These are phyloP conservation scores for Epichloe brachyelytri DNA, from an alignment of 2,329 filamentous ascomycete genomes.

Conservation along the genomic window DNA sequence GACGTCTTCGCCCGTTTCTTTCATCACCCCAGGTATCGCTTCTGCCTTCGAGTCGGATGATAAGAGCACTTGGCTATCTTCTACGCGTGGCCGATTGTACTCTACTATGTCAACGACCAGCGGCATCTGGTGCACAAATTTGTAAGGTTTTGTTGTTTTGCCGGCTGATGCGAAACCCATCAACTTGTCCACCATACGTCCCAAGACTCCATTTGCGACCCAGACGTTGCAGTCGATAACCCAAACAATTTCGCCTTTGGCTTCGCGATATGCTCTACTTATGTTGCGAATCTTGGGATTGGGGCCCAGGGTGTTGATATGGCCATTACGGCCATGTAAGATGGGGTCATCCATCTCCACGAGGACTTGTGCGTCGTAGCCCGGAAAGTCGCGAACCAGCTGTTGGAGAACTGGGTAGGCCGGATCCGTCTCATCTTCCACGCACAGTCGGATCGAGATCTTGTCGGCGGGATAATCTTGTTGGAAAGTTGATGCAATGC, in stretches of 20 bases:
- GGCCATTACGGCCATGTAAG: conserved; percentile 41
- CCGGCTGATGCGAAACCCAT: conserved; percentile 49
- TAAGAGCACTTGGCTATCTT: conserved; percentile 18
- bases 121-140: conserved; percentile 91
- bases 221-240: conserved; percentile 95
- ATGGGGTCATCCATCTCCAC: conserved; percentile 72
- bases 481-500: conserved; percentile 71
- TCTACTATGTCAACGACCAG: conserved; percentile 63
- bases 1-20: conserved; percentile 8
- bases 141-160: conserved; percentile 47
- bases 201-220: conserved; percentile 66
- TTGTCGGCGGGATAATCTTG: conserved; percentile 70
- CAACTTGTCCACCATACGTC: conserved; percentile 80
- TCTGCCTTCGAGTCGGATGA: conserved; percentile 21
- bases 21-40: background rate
- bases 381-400: conserved; percentile 60
- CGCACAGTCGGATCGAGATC: conserved; percentile 70
- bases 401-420: conserved; percentile 61
- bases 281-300: conserved; percentile 99
- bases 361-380: conserved; percentile 57
- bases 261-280: conserved; percentile 82
- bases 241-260: conserved; percentile 81
- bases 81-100: conserved; percentile 10
- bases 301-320: conserved; percentile 57
- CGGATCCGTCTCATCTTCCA: conserved; percentile 62